Percentiles rank a stretch among this genome's conserved stretches.
Conservation (phyloP, 257 asterid genomes). For the Vinca minor region DNA sequence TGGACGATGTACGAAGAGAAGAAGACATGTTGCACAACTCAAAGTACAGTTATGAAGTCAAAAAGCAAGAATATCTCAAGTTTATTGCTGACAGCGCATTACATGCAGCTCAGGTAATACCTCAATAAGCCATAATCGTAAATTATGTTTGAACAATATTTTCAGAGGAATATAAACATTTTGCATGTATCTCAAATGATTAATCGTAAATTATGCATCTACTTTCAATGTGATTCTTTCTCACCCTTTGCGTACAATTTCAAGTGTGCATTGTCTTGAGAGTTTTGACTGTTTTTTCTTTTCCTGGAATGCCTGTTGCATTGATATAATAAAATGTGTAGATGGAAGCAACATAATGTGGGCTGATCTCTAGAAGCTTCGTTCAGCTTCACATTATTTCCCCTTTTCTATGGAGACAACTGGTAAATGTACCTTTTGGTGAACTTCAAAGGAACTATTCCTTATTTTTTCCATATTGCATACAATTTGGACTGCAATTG, state of each 20-base stretch:
- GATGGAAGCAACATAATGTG: neutral
- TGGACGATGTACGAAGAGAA: slow-evolving; percentile 64
- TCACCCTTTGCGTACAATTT: neutral
- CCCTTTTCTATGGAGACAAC: neutral
- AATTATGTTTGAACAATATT: neutral
- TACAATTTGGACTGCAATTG: neutral
- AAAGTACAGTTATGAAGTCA: slow-evolving; percentile 44
- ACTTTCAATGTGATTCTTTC: neutral
- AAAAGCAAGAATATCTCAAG: slow-evolving; percentile 56
- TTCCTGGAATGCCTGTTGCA: neutral
- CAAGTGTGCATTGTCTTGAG: neutral
- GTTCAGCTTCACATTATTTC: neutral
- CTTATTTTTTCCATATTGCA: neutral
- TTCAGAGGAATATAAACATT: neutral
- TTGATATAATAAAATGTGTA: neutral
- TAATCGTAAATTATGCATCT: neutral
- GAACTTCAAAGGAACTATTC: neutral
- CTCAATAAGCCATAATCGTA: neutral
- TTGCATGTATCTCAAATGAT: neutral
- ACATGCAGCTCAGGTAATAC: slow-evolving; percentile 46
- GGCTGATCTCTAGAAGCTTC: neutral
- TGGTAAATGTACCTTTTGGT: neutral
- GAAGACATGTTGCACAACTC: slow-evolving; percentile 37
- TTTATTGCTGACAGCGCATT: slow-evolving; percentile 46
- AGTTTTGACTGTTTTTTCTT: neutral